Evolutionary conservation across 305 asterid species (phyloP).

Genomic region (Fraxinus nigra): DNA sequence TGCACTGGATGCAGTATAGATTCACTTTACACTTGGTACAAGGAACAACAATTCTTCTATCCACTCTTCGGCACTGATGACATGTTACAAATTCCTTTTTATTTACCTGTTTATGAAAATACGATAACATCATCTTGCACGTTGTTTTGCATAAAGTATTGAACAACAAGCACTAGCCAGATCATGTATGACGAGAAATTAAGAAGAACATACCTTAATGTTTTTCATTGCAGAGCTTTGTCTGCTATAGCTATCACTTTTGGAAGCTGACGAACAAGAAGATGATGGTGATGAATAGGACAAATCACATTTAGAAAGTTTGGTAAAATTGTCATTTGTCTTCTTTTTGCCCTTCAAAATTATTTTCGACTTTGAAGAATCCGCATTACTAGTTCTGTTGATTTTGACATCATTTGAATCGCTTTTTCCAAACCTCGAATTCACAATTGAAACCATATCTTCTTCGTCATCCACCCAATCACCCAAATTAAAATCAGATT

Average conservation of each 20-base stretch:
- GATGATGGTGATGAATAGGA: slow-evolving; percentile 32
- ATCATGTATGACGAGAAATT: slow-evolving; percentile 11
- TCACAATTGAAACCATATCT: slow-evolving; percentile 30
- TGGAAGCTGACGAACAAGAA: slow-evolving; percentile 33
- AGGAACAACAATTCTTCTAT: slow-evolving; percentile 64
- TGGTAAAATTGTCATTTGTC: slow-evolving; percentile 19
- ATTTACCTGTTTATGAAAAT: slow-evolving; percentile 34
- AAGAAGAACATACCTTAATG: slow-evolving; percentile 36
- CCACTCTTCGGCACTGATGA: slow-evolving; percentile 61
- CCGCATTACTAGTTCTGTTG: slow-evolving; percentile 29
- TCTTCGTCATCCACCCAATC: slow-evolving; percentile 62
- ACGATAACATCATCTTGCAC: slow-evolving; percentile 20
- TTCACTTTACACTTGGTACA: slow-evolving; percentile 59
- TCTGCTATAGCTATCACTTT: slow-evolving; percentile 22
- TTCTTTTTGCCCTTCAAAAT: slow-evolving; percentile 15
- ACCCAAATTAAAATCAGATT: slow-evolving; percentile 28
- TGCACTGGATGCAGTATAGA: slow-evolving; percentile 69
- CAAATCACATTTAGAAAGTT: slow-evolving; percentile 25
- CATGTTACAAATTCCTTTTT: slow-evolving; percentile 37
- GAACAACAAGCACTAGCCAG: neutral
- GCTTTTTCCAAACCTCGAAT: slow-evolving; percentile 17
- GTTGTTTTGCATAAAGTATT: slow-evolving; percentile 5
- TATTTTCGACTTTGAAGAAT: slow-evolving; percentile 20
- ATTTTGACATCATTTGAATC: slow-evolving; percentile 22
- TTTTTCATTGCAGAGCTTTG: slow-evolving; percentile 26